Percentiles rank a stretch among this genome's conserved stretches.
phyloP scores from a whole-genome alignment of 108 stramenopile genomes.

The Skeletonema grethae region DNA sequence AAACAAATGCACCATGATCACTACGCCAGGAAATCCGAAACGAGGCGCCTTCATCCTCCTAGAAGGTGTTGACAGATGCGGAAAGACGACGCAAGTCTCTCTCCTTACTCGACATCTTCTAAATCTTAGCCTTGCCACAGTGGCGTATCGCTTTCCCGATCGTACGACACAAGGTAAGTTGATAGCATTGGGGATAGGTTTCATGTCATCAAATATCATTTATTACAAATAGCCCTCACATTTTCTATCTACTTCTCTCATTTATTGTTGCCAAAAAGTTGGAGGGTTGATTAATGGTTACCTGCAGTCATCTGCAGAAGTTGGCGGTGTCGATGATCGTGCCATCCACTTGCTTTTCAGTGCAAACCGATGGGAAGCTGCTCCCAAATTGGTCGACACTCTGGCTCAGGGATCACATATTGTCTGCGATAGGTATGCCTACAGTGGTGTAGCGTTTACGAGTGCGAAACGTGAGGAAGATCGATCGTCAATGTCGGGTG shows the following conservation, averaged over 20 bases:
- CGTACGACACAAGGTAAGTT: slow-evolving; percentile 69
- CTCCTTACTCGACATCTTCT: slow-evolving; percentile 67
- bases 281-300: slow-evolving; percentile 95
- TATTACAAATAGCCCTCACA: slow-evolving; percentile 1
- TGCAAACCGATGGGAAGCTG: slow-evolving; percentile 99
- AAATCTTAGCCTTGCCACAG: slow-evolving; percentile 64
- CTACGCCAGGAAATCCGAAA: slow-evolving; percentile 7
- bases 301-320: slow-evolving; percentile 60
- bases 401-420: slow-evolving; percentile 75
- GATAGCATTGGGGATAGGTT: slow-evolving; percentile 1
- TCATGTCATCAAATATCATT: background rate
- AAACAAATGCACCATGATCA: slow-evolving; percentile 12
- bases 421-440: slow-evolving; percentile 96
- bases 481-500: slow-evolving; percentile 54
- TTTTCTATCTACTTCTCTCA: slow-evolving; percentile 19
- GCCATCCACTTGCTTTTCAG: slow-evolving; percentile 98
- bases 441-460: slow-evolving; percentile 97
- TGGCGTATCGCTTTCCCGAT: slow-evolving; percentile 80
- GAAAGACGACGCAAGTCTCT: slow-evolving; percentile 94
- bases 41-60: slow-evolving; percentile 97
- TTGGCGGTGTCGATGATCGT: slow-evolving; percentile 88
- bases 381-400: slow-evolving; percentile 52
- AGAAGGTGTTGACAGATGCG: slow-evolving; percentile 99
- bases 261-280: slow-evolving; percentile 28
- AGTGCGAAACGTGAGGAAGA: slow-evolving; percentile 80